Base-by-base conservation (phyloP, 2,329 filamentous ascomycete genomes). In the Cladosporium sp. region DNA sequence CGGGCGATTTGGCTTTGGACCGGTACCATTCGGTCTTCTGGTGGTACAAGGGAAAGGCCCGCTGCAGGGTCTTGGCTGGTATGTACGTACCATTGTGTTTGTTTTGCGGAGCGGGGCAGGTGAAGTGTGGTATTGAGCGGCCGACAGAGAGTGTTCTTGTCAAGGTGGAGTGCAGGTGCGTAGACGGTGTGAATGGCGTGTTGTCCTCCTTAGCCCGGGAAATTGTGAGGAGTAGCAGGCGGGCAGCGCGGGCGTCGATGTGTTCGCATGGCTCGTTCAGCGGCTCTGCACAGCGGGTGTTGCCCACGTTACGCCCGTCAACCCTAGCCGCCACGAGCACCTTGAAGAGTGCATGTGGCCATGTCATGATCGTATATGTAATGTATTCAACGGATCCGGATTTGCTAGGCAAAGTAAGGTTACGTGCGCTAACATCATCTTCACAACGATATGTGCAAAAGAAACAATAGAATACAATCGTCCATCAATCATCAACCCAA, bases 21-120 rank as follows among this genome's bases (percentile, higher is more conserved):
- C 39, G 40, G 52, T 45, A 34, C 17, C 52, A 36, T 17, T 42
- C 52, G 28, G 52, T 42, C 15, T 25, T 40, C 34, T 51, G 43
- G 55, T 58, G 19, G 43, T 43, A 58, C 55, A 51, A 22, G 42
- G 19, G 43, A 36, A 50, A 58, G 55, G 36, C 37, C 38, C 36
- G 55, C 34, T 51, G 55, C 55, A 58, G 55, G 55, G 55, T 58
- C 55, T 42, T 42, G 45, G 19, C 9, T 28, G 47, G 30, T 50
- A 15, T 51, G 36, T 58, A 58, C 55, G 55, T 58, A 58, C 55
- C 55, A 58, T 58, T 58, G 52, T 37, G 19, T 36, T 56, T 19
- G 15, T 28, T 38, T 43, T 30, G 25, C 19, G 8, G 14, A 14
- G 22, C 25, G 51, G 19, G 30, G 19, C 7, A 11, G 17, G 25